phyloP scores from a whole-genome alignment of 1,284 basidiomycete genomes.

The Sparassis latifolia region DNA sequence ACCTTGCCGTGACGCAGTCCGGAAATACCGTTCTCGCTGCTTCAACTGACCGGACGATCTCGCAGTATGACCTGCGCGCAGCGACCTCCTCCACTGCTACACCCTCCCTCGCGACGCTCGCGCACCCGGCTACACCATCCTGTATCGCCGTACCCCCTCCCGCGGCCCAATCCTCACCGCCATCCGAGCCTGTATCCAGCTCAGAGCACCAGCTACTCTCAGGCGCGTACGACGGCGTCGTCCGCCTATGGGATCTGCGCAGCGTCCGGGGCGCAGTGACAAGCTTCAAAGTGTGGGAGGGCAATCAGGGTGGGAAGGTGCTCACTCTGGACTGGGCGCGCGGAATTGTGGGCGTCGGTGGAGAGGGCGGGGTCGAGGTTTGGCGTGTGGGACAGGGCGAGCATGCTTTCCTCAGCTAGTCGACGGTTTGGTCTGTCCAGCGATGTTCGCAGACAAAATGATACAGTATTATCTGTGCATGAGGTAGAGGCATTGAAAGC shows the following conservation, averaged over 20 bases:
- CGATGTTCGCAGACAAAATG: too few relatives aligned
- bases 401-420: conserved; percentile 3
- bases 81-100: conserved; percentile 30
- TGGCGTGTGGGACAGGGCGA: conserved; percentile 54
- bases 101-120: conserved; percentile 46
- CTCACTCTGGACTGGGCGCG: conserved; percentile 72
- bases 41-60: conserved; percentile 65
- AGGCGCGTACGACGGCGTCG: conserved; percentile 79
- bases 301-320: conserved; percentile 43
- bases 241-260: conserved; percentile 84
- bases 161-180: conserved; percentile 17
- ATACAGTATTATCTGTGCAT: too few relatives aligned
- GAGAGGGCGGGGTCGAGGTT: conserved; percentile 79
- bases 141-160: conserved; percentile 47
- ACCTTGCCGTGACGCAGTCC: conserved; percentile 40
- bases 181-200: conserved; percentile 23
- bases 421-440: too few relatives aligned
- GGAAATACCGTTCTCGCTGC: conserved; percentile 45
- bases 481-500: too few relatives aligned
- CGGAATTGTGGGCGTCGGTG: conserved; percentile 71
- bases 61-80: conserved; percentile 58
- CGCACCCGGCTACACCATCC: conserved; percentile 72
- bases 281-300: conserved; percentile 60
- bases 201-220: conserved; percentile 61
- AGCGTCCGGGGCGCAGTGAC: conserved; percentile 59